Conservation (phyloP, 768 basidiomycete genomes). For the Boletales sp. region DNA sequence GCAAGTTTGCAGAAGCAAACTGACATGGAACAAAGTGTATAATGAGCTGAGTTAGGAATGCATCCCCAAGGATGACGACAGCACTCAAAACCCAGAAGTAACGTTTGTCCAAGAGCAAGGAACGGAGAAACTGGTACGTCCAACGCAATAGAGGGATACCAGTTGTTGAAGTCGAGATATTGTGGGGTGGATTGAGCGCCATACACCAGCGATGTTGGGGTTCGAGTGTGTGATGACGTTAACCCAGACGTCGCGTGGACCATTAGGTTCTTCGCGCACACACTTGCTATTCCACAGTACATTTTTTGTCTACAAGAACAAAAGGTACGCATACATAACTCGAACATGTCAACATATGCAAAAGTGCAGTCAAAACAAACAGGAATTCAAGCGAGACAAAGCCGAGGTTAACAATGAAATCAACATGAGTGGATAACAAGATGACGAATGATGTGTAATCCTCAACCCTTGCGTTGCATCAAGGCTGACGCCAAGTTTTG, state of each 20-base stretch:
- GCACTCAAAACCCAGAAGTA: conserved; percentile 68
- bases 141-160: not conserved
- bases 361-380: conserved; percentile 13
- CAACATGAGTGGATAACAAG: conserved; percentile 3
- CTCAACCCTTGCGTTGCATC: conserved; percentile 27
- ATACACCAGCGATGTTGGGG: too few species aligned
- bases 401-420: not conserved
- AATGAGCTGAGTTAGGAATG: conserved; percentile 72
- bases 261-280: too few species aligned
- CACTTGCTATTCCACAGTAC: not conserved
- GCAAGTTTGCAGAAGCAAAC: conserved; percentile 23
- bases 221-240: too few species aligned
- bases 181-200: not conserved
- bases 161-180: too few species aligned
- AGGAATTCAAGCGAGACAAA: not conserved
- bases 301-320: conserved; percentile 6
- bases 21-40: conserved; percentile 81
- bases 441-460: not conserved
- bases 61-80: conserved; percentile 71
- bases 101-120: conserved; percentile 43
- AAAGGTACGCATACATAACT: conserved; percentile 17
- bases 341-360: conserved; percentile 1
- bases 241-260: too few species aligned
- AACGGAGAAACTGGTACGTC: conserved; percentile 7
- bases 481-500: conserved; percentile 23